These are phyloP conservation scores for Colletotrichum spaethianum DNA, from an alignment of 2,329 filamentous ascomycete genomes.

Conservation along the genomic window DNA sequence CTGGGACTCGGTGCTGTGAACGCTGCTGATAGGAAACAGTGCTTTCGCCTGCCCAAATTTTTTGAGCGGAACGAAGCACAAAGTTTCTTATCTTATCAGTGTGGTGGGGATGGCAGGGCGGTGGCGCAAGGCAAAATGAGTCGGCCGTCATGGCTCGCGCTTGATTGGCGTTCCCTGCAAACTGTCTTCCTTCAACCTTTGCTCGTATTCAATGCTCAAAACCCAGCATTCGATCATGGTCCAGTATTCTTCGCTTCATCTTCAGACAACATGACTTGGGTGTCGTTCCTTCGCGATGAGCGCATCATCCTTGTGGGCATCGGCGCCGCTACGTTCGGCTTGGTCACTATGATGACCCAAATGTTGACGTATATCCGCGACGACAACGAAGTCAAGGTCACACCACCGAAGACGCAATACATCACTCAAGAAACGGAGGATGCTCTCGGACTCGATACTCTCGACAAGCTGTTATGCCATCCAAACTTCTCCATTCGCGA, in stretches of 20 bases:
- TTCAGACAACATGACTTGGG: conserved; percentile 42
- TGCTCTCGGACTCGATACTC: conserved; percentile 74
- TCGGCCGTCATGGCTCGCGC: background rate
- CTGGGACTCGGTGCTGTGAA: conserved; percentile 23
- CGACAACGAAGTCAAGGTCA: conserved; percentile 75
- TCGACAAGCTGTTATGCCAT: conserved; percentile 77
- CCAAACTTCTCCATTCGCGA: conserved; percentile 82
- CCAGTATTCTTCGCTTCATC: background rate
- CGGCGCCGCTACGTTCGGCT: conserved; percentile 70
- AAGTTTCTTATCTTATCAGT: conserved; percentile 47
- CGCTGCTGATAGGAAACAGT: conserved; percentile 5
- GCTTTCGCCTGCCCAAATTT: conserved; percentile 43
- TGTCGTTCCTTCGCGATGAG: conserved; percentile 62
- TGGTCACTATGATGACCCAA: conserved; percentile 70
- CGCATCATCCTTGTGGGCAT: conserved; percentile 67
- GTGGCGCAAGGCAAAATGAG: conserved; percentile 44
- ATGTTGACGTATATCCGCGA: conserved; percentile 73
- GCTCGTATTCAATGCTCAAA: background rate
- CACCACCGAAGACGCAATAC: conserved; percentile 77
- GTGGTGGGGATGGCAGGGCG: conserved; percentile 40
- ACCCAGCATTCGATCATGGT: conserved; percentile 2
- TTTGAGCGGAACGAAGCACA: conserved; percentile 41
- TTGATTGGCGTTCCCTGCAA: background rate
- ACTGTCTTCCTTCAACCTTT: background rate
- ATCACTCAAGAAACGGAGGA: conserved; percentile 84